These are phyloP conservation scores for Phaeosphaeria sp. DNA, from an alignment of 2,329 filamentous ascomycete genomes.

Conservation along the genomic window DNA sequence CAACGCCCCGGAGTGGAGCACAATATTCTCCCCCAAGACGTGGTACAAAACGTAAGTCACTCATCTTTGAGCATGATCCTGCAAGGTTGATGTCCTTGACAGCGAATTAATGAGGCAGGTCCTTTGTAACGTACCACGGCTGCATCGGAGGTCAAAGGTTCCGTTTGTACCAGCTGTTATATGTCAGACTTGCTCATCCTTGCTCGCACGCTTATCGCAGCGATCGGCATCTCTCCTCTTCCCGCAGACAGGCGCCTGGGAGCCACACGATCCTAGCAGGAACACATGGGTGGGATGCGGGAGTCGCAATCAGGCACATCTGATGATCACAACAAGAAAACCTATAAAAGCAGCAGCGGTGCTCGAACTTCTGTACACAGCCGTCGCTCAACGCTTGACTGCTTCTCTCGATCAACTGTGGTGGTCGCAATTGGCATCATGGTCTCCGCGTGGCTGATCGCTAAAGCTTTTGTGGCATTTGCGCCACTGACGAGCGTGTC, in stretches of 20 bases:
- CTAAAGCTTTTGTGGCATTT: constrained; percentile 25
- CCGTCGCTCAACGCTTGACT: neutral
- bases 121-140: neutral
- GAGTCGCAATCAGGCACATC: constrained; percentile 10
- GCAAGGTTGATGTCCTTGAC: neutral
- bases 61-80: neutral
- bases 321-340: constrained; percentile 1
- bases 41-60: constrained; percentile 1
- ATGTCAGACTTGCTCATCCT: neutral
- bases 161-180: neutral
- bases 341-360: constrained; percentile 15
- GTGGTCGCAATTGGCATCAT: constrained; percentile 18
- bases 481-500: constrained; percentile 23
- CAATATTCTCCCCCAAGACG: neutral
- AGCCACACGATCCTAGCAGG: constrained; percentile 5
- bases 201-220: constrained; percentile 19
- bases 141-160: neutral
- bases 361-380: neutral
- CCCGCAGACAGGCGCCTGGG: constrained; percentile 11
- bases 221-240: constrained; percentile 20
- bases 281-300: constrained; percentile 19
- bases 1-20: neutral
- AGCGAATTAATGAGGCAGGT: neutral
- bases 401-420: neutral
- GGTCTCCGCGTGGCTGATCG: constrained; percentile 26